These are phyloP conservation scores for Phytopythium ostracodes DNA, from an alignment of 352 stramenopile genomes.

Conservation along the genomic window DNA sequence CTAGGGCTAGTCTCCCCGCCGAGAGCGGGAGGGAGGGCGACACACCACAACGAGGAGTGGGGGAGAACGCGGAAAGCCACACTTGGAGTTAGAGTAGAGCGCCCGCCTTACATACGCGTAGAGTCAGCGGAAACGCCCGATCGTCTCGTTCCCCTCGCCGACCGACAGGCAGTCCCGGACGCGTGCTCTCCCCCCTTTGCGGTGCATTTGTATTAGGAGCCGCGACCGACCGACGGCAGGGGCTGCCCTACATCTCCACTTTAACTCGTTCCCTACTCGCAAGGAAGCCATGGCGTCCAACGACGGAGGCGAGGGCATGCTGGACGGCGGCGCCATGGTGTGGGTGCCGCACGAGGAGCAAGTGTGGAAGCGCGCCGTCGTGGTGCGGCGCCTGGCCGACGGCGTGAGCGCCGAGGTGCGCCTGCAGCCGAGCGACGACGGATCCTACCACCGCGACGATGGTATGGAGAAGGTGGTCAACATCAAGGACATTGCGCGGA, in stretches of 20 bases:
- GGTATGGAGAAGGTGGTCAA: slow-evolving; percentile 58
- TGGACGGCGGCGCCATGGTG: slow-evolving; percentile 68
- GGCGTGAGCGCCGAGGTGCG: slow-evolving; percentile 53
- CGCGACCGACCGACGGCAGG: no score
- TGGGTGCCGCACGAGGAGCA: slow-evolving; percentile 75
- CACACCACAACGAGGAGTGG: no score
- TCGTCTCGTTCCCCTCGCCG: not conserved
- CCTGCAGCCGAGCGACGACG: slow-evolving; percentile 51
- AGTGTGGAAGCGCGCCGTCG: slow-evolving; percentile 78
- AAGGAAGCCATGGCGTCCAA: slow-evolving; percentile 1
- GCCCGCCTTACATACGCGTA: not conserved
- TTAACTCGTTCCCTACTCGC: no score
- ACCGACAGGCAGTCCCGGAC: not conserved
- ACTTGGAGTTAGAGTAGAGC: not conserved
- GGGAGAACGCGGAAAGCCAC: not conserved
- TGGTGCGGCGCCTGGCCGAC: slow-evolving; percentile 50
- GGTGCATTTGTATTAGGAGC: no score
- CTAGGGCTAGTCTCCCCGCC: no score
- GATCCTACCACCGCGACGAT: slow-evolving; percentile 52
- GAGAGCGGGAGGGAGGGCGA: no score
- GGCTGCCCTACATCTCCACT: no score
- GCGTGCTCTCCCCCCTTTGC: not conserved
- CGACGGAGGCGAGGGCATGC: slow-evolving; percentile 36
- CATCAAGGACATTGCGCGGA: slow-evolving; percentile 54
- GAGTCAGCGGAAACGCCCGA: not conserved